Evolutionary conservation across 2,329 filamentous ascomycete species (phyloP).

Genomic region (Aspergillus udagawae): DNA sequence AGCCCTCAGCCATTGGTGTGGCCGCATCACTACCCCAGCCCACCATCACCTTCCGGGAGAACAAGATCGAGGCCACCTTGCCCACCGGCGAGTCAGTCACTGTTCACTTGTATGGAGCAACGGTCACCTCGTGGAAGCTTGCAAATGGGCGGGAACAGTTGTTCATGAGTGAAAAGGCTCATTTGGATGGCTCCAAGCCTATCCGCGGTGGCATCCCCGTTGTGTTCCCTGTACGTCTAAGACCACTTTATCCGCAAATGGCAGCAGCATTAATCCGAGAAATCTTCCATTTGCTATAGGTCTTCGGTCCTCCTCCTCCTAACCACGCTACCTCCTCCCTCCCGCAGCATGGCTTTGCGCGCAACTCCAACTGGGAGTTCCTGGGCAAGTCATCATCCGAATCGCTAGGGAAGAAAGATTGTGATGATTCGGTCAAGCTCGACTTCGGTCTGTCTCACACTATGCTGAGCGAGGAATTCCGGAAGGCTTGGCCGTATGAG

Average conservation of each 20-base stretch:
- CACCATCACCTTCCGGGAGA: slow-evolving; percentile 69
- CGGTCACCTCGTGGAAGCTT: slow-evolving; percentile 89
- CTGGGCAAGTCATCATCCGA: slow-evolving; percentile 44
- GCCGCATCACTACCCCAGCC: slow-evolving; percentile 72
- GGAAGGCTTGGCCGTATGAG: slow-evolving; percentile 74
- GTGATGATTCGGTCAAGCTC: slow-evolving; percentile 75
- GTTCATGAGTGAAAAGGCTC: slow-evolving; percentile 76
- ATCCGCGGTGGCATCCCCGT: slow-evolving; percentile 89
- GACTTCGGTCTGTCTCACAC: slow-evolving; percentile 85
- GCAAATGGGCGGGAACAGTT: slow-evolving; percentile 74
- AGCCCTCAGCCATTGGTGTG: slow-evolving; percentile 70
- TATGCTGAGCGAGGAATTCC: slow-evolving; percentile 64
- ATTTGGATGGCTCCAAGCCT: slow-evolving; percentile 80
- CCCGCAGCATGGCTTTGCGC: slow-evolving; percentile 92
- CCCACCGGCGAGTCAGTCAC: slow-evolving; percentile 83
- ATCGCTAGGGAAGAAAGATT: slow-evolving; percentile 35
- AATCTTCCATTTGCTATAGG: slow-evolving; percentile 38
- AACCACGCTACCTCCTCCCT: slow-evolving; percentile 74
- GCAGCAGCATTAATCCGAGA: slow-evolving; percentile 6
- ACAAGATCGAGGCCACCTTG: slow-evolving; percentile 72
- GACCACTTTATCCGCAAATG: background rate
- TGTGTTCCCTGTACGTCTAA: slow-evolving; percentile 74
- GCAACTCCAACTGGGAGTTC: slow-evolving; percentile 87
- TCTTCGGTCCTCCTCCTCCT: slow-evolving; percentile 78
- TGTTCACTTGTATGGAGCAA: slow-evolving; percentile 86